phyloP scores from a whole-genome alignment of 108 stramenopile genomes.

The Fistulifera solaris region DNA sequence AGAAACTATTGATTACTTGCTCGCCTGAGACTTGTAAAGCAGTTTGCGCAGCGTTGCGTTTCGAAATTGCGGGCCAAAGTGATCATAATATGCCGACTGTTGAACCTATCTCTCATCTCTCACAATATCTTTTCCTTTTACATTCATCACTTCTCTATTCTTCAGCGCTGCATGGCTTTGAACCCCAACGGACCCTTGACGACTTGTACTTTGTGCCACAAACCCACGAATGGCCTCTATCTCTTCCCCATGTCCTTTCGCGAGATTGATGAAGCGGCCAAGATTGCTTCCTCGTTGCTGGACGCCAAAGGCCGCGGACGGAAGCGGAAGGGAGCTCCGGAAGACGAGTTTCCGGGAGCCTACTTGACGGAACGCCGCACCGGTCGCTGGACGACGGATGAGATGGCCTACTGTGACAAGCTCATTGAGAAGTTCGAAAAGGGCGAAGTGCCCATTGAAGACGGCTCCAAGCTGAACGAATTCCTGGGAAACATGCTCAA shows the following conservation, averaged over 20 bases:
- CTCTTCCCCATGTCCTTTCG: constrained; percentile 80
- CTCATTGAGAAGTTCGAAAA: constrained; percentile 55
- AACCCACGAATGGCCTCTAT: constrained; percentile 28
- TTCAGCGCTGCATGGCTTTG: constrained; percentile 32
- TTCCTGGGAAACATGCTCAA: constrained; percentile 76
- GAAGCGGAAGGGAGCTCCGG: constrained; percentile 13
- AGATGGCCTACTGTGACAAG: constrained; percentile 64
- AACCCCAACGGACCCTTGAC: constrained; percentile 14
- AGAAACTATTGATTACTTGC: no score
- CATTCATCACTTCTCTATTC: not conserved
- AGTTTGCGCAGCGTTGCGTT: no score
- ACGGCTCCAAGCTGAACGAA: constrained; percentile 81
- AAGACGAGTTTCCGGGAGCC: constrained; percentile 13
- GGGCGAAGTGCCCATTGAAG: constrained; percentile 54
- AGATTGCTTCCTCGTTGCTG: not conserved
- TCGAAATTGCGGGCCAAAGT: no score
- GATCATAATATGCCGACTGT: no score
- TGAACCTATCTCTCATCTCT: no score
- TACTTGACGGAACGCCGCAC: constrained; percentile 37
- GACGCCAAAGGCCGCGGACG: constrained; percentile 5
- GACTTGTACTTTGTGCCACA: constrained; percentile 19
- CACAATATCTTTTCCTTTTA: no score
- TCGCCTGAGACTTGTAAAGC: no score
- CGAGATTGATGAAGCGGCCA: constrained; percentile 67
- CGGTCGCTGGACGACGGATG: constrained; percentile 81